These are phyloP conservation scores for Antitrichia curtipendula DNA, from an alignment of 225 moss, liverwort and hornwort genomes.

Conservation along the genomic window DNA sequence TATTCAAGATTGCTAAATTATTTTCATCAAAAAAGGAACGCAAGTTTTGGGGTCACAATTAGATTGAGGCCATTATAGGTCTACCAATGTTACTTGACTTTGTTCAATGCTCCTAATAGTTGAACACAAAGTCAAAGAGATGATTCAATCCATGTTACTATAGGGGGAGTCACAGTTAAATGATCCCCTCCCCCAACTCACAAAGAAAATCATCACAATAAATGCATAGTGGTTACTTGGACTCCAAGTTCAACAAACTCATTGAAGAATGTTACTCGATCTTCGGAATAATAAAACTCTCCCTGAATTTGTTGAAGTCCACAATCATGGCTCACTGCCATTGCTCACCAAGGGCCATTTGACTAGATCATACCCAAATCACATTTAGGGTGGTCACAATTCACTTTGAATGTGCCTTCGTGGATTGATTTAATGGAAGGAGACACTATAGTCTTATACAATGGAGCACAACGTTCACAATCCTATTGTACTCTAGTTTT, in stretches of 20 bases:
- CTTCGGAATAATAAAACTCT: neutral
- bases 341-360: neutral
- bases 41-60: neutral
- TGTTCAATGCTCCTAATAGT: neutral
- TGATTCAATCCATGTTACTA: neutral
- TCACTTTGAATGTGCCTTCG: neutral
- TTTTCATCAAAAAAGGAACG: fast-evolving
- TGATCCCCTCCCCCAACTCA: fast-evolving
- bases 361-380: neutral
- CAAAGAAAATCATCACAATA: neutral
- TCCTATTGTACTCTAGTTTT: neutral
- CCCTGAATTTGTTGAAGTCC: fast-evolving
- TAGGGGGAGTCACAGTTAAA: neutral
- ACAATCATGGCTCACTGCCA: too few relatives aligned
- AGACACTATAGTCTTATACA: neutral
- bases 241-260: neutral
- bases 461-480: neutral
- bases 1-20: neutral
- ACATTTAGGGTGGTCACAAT: neutral
- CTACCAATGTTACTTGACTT: neutral
- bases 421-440: neutral
- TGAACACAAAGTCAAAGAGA: neutral
- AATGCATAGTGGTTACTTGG: neutral
- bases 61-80: fast-evolving
- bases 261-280: neutral